Percentiles rank a stretch among this genome's conserved stretches.
phyloP scores from a whole-genome alignment of 805 yeast species.

The Suhomyces canberraensis region DNA sequence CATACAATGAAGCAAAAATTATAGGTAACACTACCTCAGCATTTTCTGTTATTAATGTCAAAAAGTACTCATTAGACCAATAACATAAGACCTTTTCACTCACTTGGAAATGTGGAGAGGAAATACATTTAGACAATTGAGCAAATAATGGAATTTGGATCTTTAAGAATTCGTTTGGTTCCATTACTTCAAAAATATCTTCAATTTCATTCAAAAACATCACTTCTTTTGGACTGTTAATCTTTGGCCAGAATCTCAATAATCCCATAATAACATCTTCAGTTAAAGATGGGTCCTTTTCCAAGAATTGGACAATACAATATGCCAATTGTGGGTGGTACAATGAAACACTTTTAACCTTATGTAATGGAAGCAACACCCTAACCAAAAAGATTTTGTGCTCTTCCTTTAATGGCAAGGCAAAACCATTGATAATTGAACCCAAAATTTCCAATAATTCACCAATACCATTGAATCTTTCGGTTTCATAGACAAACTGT shows the following conservation, averaged over 20 bases:
- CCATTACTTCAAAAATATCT: constrained; percentile 94
- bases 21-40: constrained; percentile 92
- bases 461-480: constrained; percentile 91
- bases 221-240: constrained; percentile 90
- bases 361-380: constrained; percentile 88
- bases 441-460: constrained; percentile 94
- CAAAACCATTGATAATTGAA: constrained; percentile 95
- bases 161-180: constrained; percentile 85
- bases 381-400: constrained; percentile 87
- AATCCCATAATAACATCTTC: constrained; percentile 96
- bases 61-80: constrained; percentile 93
- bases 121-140: constrained; percentile 88
- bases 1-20: constrained; percentile 84
- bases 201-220: constrained; percentile 95
- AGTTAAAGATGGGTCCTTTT: constrained; percentile 86
- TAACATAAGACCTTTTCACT: constrained; percentile 90
- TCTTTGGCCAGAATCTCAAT: constrained; percentile 94
- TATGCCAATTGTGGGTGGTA: constrained; percentile 97
- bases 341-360: constrained; percentile 79
- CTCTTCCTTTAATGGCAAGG: constrained; percentile 94
- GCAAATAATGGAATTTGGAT: constrained; percentile 92
- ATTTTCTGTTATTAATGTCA: constrained; percentile 84
- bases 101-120: constrained; percentile 95
- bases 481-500: constrained; percentile 93
- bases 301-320: constrained; percentile 94